These are phyloP conservation scores for Carex kokanica DNA, from an alignment of 176 grass and related monocot species.

Conservation along the genomic window DNA sequence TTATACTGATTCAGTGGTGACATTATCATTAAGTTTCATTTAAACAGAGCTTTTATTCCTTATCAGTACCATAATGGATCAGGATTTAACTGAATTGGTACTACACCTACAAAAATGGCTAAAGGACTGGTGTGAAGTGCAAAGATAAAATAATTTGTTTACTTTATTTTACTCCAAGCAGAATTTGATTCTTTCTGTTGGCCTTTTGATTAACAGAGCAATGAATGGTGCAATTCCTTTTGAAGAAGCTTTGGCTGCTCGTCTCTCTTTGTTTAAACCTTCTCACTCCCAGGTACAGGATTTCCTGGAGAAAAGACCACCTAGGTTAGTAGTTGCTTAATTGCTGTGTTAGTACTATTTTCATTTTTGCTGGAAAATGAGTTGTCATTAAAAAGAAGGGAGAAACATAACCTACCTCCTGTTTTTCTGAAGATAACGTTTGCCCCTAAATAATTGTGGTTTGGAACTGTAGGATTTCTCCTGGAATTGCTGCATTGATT, in stretches of 20 bases:
- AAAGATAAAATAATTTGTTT: not conserved
- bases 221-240: slow-evolving; percentile 89
- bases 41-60: not conserved
- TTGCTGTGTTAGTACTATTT: not conserved
- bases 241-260: slow-evolving; percentile 75
- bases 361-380: not conserved
- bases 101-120: not conserved
- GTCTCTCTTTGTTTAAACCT: slow-evolving; percentile 82
- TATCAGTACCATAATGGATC: not conserved
- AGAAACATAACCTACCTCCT: not conserved
- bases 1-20: not conserved
- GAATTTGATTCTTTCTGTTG: not conserved
- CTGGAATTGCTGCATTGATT: slow-evolving; percentile 69
- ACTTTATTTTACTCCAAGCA: not conserved
- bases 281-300: slow-evolving; percentile 60
- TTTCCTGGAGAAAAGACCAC: slow-evolving; percentile 66
- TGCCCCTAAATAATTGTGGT: slow-evolving; percentile 9
- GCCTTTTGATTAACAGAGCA: slow-evolving; percentile 46
- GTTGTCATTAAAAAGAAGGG: not conserved
- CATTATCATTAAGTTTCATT: not conserved
- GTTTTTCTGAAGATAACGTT: not conserved
- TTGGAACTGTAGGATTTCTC: slow-evolving; percentile 64
- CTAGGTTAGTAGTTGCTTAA: slow-evolving; percentile 44
- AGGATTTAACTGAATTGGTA: not conserved
- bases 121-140: not conserved